Conservation (phyloP, 148 eudicot species). For the Pharnaceum exiguum region DNA sequence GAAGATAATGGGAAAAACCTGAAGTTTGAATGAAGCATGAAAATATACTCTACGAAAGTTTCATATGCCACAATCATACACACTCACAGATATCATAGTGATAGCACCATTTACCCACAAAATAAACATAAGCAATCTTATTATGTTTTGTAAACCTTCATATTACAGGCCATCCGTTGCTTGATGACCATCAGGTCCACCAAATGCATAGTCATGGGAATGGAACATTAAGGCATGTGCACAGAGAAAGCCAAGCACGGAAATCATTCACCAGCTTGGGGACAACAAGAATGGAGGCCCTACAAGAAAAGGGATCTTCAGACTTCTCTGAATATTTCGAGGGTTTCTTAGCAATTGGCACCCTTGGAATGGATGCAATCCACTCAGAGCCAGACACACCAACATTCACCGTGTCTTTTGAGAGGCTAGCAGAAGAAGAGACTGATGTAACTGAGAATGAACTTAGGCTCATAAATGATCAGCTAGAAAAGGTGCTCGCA, state of each 20-base stretch:
- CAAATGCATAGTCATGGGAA: conserved; percentile 40
- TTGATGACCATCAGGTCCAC: conserved; percentile 43
- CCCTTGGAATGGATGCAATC: conserved; percentile 58
- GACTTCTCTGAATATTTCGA: conserved; percentile 58
- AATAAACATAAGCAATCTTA: neutral
- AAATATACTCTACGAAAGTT: too few relatives aligned
- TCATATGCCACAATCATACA: too few relatives aligned
- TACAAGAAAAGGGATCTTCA: conserved; percentile 45
- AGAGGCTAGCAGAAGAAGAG: conserved; percentile 54
- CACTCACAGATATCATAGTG: neutral
- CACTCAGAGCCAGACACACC: conserved; percentile 67
- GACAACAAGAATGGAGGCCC: conserved; percentile 34
- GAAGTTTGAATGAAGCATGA: too few relatives aligned
- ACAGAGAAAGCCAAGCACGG: conserved; percentile 40
- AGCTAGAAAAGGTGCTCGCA: conserved; percentile 69
- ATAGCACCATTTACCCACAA: neutral
- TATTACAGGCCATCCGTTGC: conserved; percentile 52
- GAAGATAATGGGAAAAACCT: too few relatives aligned
- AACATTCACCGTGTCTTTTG: conserved; percentile 58
- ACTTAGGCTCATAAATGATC: conserved; percentile 71
- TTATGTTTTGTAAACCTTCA: neutral
- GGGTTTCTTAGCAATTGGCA: conserved; percentile 89
- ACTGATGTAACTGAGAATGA: conserved; percentile 66
- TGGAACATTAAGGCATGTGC: conserved; percentile 39
- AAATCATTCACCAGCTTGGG: conserved; percentile 55